phyloP scores from a whole-genome alignment of 169 alveolate genomes.

The Toxoplasma gondii region DNA sequence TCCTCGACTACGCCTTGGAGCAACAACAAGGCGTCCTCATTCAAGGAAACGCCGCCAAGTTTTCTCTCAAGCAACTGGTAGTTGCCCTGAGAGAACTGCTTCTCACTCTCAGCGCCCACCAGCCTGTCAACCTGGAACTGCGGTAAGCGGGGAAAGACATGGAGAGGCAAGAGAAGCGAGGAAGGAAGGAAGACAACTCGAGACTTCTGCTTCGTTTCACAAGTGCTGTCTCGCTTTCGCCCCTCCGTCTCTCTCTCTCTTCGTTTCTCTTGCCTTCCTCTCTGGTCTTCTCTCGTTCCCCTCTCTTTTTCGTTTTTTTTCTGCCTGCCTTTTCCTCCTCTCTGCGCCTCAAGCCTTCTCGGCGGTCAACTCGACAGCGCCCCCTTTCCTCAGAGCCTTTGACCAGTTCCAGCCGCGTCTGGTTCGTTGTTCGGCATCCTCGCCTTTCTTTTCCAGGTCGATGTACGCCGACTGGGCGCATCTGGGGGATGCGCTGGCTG shows the following conservation, averaged over 20 bases:
- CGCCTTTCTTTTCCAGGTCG: not conserved
- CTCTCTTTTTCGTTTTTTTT: no score
- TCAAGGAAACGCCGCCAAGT: slow-evolving; percentile 33
- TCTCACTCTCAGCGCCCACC: slow-evolving; percentile 51
- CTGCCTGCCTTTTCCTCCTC: not conserved
- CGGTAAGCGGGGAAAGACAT: slow-evolving; percentile 9
- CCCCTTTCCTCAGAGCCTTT: no score
- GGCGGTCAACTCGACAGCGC: no score
- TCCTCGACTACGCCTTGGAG: slow-evolving; percentile 72
- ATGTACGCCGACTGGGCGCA: slow-evolving; percentile 22
- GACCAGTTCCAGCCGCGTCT: no score
- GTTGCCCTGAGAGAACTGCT: slow-evolving; percentile 17
- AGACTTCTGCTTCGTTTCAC: not conserved
- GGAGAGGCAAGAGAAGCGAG: not conserved
- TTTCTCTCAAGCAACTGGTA: slow-evolving; percentile 28
- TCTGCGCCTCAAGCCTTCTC: no score
- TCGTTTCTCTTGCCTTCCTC: no score
- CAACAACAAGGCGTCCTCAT: slow-evolving; percentile 69
- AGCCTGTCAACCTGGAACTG: slow-evolving; percentile 51
- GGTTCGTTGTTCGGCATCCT: no score
- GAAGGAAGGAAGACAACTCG: not conserved
- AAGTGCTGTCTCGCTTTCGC: no score
- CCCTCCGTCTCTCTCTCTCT: no score
- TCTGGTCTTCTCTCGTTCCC: no score
- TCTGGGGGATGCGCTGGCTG: not conserved